A percentile compares a stretch with the other conserved stretches of the same genome.
Conservation (phyloP, 148 eudicot genomes). For the Silene uniflora region DNA sequence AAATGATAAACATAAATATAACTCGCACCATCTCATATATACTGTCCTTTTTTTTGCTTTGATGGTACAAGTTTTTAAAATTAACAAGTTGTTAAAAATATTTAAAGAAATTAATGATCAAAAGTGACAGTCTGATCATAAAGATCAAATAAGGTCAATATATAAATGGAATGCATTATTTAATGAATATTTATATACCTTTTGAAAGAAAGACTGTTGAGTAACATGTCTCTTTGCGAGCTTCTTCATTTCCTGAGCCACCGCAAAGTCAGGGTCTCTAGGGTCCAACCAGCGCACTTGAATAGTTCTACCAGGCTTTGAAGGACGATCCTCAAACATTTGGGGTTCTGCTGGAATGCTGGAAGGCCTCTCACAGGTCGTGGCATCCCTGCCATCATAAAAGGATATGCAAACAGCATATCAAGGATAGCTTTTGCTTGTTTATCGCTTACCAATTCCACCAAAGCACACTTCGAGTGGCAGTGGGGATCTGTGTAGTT, state of each 20-base stretch:
- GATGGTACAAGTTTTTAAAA: no score
- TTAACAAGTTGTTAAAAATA: no score
- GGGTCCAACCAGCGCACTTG: constrained; percentile 55
- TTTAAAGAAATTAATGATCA: no score
- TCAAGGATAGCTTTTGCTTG: constrained; percentile 41
- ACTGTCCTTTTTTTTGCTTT: background rate
- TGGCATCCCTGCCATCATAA: constrained; percentile 89
- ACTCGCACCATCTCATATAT: background rate
- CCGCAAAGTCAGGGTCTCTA: constrained; percentile 55
- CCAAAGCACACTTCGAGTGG: constrained; percentile 48
- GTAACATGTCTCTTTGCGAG: constrained; percentile 44
- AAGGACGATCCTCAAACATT: constrained; percentile 79
- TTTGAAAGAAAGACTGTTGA: constrained; percentile 43
- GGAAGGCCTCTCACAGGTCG: constrained; percentile 66
- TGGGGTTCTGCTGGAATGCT: constrained; percentile 47
- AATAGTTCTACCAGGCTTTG: constrained; percentile 53
- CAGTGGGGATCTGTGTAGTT: constrained; percentile 38
- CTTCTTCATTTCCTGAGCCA: constrained; percentile 50
- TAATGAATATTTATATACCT: constrained; percentile 32
- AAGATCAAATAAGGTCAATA: no score
- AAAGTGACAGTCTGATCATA: no score
- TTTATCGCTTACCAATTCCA: constrained; percentile 50
- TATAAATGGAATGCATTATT: no score
- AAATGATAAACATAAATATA: background rate
- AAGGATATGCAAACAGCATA: constrained; percentile 35